Evolutionary conservation across 129 eudicot species (phyloP).

Genomic region (Heracleum sosnowskyi): DNA sequence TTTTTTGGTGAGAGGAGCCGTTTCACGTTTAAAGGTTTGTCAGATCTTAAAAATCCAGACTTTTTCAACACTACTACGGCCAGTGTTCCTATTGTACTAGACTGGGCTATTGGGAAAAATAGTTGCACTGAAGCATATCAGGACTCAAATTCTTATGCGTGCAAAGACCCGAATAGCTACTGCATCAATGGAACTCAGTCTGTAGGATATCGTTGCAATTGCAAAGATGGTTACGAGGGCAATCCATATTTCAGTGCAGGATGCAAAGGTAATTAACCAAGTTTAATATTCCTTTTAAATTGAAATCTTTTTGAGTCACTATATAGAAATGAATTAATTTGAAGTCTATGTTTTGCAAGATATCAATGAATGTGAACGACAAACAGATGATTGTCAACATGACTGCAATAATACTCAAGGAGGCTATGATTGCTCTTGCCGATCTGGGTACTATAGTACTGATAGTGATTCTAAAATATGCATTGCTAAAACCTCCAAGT

Average conservation of each 20-base stretch:
- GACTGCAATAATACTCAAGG: conserved; percentile 33
- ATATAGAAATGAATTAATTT: background rate
- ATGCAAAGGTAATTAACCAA: conserved; percentile 31
- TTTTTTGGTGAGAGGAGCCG: conserved; percentile 40
- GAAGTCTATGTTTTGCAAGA: conserved; percentile 6
- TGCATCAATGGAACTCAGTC: conserved; percentile 28
- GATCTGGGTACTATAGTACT: conserved; percentile 6
- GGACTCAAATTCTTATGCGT: background rate
- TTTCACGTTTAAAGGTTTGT: conserved; percentile 26
- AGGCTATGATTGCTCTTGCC: conserved; percentile 28
- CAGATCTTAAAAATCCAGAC: conserved; percentile 26
- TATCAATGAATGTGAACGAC: conserved; percentile 38
- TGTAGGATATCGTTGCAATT: conserved; percentile 41
- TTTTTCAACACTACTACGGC: conserved; percentile 18
- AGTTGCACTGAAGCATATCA: conserved; percentile 29
- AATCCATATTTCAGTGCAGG: conserved; percentile 47
- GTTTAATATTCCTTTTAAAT: background rate
- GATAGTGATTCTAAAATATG: conserved; percentile 24
- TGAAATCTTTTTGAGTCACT: background rate
- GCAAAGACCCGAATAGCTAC: conserved; percentile 13
- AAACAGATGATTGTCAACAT: conserved; percentile 17
- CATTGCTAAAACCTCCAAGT: conserved; percentile 7
- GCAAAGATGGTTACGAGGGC: conserved; percentile 39
- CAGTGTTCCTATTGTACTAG: conserved; percentile 40
- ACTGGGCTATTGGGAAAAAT: conserved; percentile 51